Percentiles rank a stretch among this genome's conserved stretches.
Conservation (phyloP, 2,329 filamentous ascomycete genomes). For the Colletotrichum ledebouriae region DNA sequence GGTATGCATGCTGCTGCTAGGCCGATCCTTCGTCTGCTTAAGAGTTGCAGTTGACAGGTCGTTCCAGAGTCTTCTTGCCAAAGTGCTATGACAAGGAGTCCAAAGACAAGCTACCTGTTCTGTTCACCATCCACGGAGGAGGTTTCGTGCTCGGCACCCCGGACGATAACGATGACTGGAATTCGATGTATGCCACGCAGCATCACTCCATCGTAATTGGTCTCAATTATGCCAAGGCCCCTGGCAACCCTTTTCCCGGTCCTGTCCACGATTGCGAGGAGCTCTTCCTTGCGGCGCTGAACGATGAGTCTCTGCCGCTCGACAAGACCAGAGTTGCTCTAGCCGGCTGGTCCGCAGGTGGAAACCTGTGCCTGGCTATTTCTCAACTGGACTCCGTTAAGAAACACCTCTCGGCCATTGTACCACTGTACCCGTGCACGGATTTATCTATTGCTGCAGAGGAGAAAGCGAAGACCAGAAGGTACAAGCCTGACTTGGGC, state of each 20-base stretch:
- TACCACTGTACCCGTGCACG: slow-evolving; percentile 58
- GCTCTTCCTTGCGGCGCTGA: slow-evolving; percentile 56
- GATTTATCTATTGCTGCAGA: slow-evolving; percentile 50
- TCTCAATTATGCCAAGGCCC: slow-evolving; percentile 64
- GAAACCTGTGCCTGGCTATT: slow-evolving; percentile 59
- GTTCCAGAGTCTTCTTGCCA: slow-evolving; percentile 56
- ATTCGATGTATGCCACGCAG: slow-evolving; percentile 55
- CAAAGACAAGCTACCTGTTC: slow-evolving; percentile 53
- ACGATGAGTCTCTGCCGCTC: slow-evolving; percentile 59
- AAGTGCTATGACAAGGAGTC: slow-evolving; percentile 49
- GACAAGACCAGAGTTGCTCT: slow-evolving; percentile 57
- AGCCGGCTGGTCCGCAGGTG: slow-evolving; percentile 65
- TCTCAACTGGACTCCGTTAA: slow-evolving; percentile 55
- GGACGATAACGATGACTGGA: slow-evolving; percentile 61
- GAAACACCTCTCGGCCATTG: slow-evolving; percentile 49
- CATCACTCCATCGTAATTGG: slow-evolving; percentile 59
- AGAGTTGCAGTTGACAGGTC: neutral
- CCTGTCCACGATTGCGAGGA: slow-evolving; percentile 60
- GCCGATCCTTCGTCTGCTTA: neutral
- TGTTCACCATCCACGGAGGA: slow-evolving; percentile 66
- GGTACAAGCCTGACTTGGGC: slow-evolving; percentile 46
- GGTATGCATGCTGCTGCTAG: slow-evolving; percentile 20
- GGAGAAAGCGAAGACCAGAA: slow-evolving; percentile 45
- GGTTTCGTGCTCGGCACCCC: slow-evolving; percentile 61
- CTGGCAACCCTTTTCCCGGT: slow-evolving; percentile 57